These are phyloP conservation scores for Fusarium sp. DNA, from an alignment of 2,329 filamentous ascomycete genomes.

Conservation along the genomic window DNA sequence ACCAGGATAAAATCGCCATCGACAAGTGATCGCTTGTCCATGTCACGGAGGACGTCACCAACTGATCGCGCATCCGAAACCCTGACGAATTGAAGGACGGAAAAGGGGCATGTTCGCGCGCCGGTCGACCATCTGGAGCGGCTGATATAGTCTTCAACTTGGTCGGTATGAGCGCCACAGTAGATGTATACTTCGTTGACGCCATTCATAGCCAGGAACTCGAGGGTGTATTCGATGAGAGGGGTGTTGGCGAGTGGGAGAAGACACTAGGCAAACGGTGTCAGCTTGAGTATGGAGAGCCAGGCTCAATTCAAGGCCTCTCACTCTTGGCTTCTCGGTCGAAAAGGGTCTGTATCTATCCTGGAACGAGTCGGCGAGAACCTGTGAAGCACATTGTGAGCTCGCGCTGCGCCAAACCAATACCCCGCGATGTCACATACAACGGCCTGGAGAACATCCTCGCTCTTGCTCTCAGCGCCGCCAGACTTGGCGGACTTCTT, in stretches of 20 bases:
- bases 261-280: constrained; percentile 75
- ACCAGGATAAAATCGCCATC: constrained; percentile 92
- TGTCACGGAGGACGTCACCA: constrained; percentile 93
- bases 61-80: constrained; percentile 86
- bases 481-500: constrained; percentile 65
- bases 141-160: constrained; percentile 88
- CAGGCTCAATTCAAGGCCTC: constrained; percentile 41
- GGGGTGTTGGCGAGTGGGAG: constrained; percentile 93
- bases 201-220: constrained; percentile 94
- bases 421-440: constrained; percentile 56
- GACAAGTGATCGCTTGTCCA: constrained; percentile 88
- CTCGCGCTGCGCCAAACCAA: constrained; percentile 26
- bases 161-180: constrained; percentile 86
- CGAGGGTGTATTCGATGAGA: constrained; percentile 96
- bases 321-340: constrained; percentile 86
- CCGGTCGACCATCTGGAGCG: constrained; percentile 77
- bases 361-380: constrained; percentile 95
- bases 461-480: constrained; percentile 65
- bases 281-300: constrained; percentile 29
- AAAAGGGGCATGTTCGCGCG: constrained; percentile 74
- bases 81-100: constrained; percentile 84
- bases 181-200: constrained; percentile 96
- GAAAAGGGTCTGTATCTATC: constrained; percentile 92
- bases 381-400: constrained; percentile 58
- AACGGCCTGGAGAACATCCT: constrained; percentile 70